A percentile compares a stretch with the other conserved stretches of the same genome.
phyloP scores from a whole-genome alignment of 768 basidiomycete species.

The Psilocybe subaeruginosa region DNA sequence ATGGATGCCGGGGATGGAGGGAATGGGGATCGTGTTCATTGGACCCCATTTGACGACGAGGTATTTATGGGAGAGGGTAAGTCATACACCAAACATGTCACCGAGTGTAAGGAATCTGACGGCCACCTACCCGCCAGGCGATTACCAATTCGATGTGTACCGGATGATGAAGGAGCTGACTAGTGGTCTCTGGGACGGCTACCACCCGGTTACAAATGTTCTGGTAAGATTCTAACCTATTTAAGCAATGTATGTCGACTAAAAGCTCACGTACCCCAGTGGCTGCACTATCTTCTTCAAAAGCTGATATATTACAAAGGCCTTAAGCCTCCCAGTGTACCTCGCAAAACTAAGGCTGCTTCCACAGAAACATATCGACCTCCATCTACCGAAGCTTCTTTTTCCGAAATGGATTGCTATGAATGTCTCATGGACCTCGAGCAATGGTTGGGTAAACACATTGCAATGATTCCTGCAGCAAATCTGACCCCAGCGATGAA shows the following conservation, averaged over 20 bases:
- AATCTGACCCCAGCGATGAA: slow-evolving; percentile 30
- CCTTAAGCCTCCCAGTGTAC: slow-evolving; percentile 54
- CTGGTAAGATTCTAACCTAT: slow-evolving; percentile 58
- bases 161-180: slow-evolving; percentile 78
- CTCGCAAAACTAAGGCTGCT: slow-evolving; percentile 40
- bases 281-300: slow-evolving; percentile 82
- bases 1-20: slow-evolving; percentile 62
- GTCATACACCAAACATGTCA: not conserved
- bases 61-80: slow-evolving; percentile 91
- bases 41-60: slow-evolving; percentile 86
- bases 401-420: slow-evolving; percentile 71
- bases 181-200: slow-evolving; percentile 70
- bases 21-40: slow-evolving; percentile 55
- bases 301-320: slow-evolving; percentile 77
- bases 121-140: slow-evolving; percentile 48
- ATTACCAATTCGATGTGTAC: slow-evolving; percentile 95
- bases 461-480: slow-evolving; percentile 37
- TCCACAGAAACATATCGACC: slow-evolving; percentile 16
- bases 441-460: slow-evolving; percentile 49
- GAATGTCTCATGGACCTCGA: slow-evolving; percentile 72
- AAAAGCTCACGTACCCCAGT: slow-evolving; percentile 46
- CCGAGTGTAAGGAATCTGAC: not conserved
- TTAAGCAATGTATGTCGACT: not conserved
- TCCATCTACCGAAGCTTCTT: slow-evolving; percentile 33
- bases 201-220: slow-evolving; percentile 84